Evolutionary conservation across 371 early-diverging fungal species (phyloP).

Genomic region (Rhizopus sp.): DNA sequence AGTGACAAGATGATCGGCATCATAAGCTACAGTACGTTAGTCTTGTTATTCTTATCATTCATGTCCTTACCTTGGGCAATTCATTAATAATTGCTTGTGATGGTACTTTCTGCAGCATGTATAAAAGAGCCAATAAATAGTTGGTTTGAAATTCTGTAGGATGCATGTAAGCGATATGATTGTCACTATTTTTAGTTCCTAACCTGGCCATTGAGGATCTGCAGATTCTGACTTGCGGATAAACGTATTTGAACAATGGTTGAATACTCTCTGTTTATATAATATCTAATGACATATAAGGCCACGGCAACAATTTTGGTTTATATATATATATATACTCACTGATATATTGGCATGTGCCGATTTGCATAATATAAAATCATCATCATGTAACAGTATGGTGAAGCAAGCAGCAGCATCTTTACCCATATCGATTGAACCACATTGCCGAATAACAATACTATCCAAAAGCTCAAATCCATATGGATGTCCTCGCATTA

Average conservation of each 20-base stretch:
- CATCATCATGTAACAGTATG: slow-evolving; percentile 64
- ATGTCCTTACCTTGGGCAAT: slow-evolving; percentile 56
- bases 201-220: slow-evolving; percentile 18
- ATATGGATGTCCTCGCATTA: slow-evolving; percentile 49
- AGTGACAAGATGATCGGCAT: slow-evolving; percentile 31
- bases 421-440: slow-evolving; percentile 43
- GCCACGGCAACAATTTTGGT: not conserved
- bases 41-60: not conserved
- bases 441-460: slow-evolving; percentile 49
- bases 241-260: slow-evolving; percentile 61
- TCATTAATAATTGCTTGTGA: slow-evolving; percentile 71
- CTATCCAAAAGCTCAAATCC: slow-evolving; percentile 58
- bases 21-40: slow-evolving; percentile 21
- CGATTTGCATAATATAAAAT: slow-evolving; percentile 62
- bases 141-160: slow-evolving; percentile 45
- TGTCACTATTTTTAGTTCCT: slow-evolving; percentile 2
- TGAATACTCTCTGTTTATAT: slow-evolving; percentile 77
- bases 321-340: slow-evolving; percentile 9
- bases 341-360: slow-evolving; percentile 68
- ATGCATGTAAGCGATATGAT: not conserved
- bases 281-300: slow-evolving; percentile 48
- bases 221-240: slow-evolving; percentile 27
- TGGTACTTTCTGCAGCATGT: slow-evolving; percentile 74
- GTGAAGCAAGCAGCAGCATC: slow-evolving; percentile 66
- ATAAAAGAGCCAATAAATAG: slow-evolving; percentile 63